Percentiles rank a stretch among this genome's conserved stretches.
Evolutionary conservation across 129 eudicot genomes (phyloP).

Genomic region (Scalesia atractyloides): DNA sequence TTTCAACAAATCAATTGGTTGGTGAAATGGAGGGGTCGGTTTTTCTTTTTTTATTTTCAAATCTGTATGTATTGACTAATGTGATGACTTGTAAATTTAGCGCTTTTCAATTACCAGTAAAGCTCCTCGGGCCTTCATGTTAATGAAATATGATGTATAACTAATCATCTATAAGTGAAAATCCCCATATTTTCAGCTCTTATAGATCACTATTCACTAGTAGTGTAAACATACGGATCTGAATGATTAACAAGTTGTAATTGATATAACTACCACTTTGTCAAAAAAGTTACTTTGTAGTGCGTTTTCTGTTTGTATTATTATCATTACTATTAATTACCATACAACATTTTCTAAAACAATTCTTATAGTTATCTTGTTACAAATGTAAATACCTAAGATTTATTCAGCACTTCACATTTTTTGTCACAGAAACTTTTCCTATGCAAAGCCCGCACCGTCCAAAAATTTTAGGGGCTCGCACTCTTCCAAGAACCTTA

Average conservation of each 20-base stretch:
- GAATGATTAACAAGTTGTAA: conserved; percentile 15
- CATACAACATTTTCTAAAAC: background rate
- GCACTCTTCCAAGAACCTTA: conserved; percentile 35
- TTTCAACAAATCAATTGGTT: background rate
- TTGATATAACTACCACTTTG: conserved; percentile 1
- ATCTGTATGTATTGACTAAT: conserved; percentile 8
- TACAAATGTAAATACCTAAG: conserved; percentile 1
- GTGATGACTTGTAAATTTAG: conserved; percentile 8
- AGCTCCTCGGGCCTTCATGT: conserved; percentile 11
- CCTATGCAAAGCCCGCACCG: conserved; percentile 43
- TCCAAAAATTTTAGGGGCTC: conserved; percentile 41
- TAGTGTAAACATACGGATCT: conserved; percentile 17
- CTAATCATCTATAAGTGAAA: background rate
- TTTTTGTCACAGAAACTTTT: conserved; percentile 45
- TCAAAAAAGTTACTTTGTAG: conserved; percentile 11
- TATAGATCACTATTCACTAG: conserved; percentile 1
- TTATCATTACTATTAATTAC: background rate
- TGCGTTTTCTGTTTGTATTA: conserved; percentile 8
- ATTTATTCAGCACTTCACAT: conserved; percentile 11
- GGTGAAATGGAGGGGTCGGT: background rate
- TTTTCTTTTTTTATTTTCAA: background rate
- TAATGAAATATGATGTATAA: conserved; percentile 11
- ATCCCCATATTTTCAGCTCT: conserved; percentile 4
- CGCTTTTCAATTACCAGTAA: conserved; percentile 8
- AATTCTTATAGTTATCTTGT: conserved; percentile 4